Evolutionary conservation across 2,329 filamentous ascomycete species (phyloP).

Genomic region (Epichloe scottii): DNA sequence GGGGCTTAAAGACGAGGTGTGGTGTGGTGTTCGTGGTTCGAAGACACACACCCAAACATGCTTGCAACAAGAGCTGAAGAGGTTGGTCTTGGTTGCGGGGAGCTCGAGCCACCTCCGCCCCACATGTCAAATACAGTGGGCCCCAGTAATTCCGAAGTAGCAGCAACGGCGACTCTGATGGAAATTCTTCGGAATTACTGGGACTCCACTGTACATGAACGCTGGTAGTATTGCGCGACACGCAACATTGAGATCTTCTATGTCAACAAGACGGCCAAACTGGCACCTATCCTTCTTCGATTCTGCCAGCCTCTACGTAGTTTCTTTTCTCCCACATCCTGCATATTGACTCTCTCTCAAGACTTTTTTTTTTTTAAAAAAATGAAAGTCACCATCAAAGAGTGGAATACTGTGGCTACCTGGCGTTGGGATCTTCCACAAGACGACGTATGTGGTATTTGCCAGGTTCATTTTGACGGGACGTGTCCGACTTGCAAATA

Average conservation of each 20-base stretch:
- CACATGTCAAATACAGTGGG: conserved; percentile 3
- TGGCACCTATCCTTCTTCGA: neutral
- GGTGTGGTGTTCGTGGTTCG: conserved; percentile 2
- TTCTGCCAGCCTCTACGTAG: neutral
- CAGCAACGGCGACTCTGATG: no score
- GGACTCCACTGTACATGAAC: no score
- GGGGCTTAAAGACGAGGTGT: conserved; percentile 2
- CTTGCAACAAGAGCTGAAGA: no score
- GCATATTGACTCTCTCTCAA: no score
- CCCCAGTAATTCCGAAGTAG: no score
- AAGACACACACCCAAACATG: neutral
- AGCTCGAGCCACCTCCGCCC: conserved; percentile 2
- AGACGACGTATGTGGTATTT: conserved; percentile 97
- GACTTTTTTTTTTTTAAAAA: neutral
- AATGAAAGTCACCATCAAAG: conserved; percentile 93
- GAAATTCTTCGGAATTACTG: no score
- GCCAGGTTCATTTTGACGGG: conserved; percentile 93
- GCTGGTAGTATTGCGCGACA: no score
- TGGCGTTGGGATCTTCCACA: conserved; percentile 98
- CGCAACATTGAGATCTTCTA: no score
- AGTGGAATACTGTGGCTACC: conserved; percentile 88
- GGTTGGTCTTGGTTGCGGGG: neutral
- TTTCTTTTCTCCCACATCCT: no score
- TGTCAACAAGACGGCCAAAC: no score
- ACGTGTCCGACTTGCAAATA: conserved; percentile 98